Base-by-base conservation (phyloP, 2,329 filamentous ascomycete species). In the Aspergillus pseudoglaucus region DNA sequence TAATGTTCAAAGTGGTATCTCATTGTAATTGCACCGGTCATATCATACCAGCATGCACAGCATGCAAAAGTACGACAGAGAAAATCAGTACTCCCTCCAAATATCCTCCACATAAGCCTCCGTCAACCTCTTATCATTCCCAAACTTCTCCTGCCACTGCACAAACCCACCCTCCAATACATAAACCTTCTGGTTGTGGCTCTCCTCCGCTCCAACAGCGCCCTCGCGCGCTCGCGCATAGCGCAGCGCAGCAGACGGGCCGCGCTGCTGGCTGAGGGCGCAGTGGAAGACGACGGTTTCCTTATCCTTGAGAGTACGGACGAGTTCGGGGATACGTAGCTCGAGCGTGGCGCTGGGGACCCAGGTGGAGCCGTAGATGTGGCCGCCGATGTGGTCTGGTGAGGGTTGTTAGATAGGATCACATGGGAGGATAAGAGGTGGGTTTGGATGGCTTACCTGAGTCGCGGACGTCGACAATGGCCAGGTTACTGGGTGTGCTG, bases 211-310 rank as follows among this genome's bases (percentile, higher is more conserved):
- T 4, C 71, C 73, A 27, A 75, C 60, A 53, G 76, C 50, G 46
- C 77, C 73, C 56, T 85, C 82, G 42, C 82, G 76, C 71, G 90
- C 86, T 4, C 71, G 63, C 1, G 62, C 64, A 67, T 96, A 97
- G 60, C 79, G 77, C 57, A 95, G 71, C 3, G 93, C 93, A 3
- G 91, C 90, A 44, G 80, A 80, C 0, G 93, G 93, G 0, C 93
- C 93, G 1, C 93, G 79, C 71, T 95, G 87, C 73, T 97, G 93
- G 57, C 86, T 91, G 47, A 97, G 75, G 15, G 88, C 87, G 70
- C 93, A 98, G 72, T 98, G 93, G 68, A 98, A 98, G 1, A 98
- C 81, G 12, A 98, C 89, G 9, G 79, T 85, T 47, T 93, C 81
- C 67, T 89, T 90, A 62, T 85, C 82, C 55, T 82, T 75, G 42